phyloP scores from a whole-genome alignment of 495 filamentous ascomycete species.

The Penicillium macrosclerotiorum region DNA sequence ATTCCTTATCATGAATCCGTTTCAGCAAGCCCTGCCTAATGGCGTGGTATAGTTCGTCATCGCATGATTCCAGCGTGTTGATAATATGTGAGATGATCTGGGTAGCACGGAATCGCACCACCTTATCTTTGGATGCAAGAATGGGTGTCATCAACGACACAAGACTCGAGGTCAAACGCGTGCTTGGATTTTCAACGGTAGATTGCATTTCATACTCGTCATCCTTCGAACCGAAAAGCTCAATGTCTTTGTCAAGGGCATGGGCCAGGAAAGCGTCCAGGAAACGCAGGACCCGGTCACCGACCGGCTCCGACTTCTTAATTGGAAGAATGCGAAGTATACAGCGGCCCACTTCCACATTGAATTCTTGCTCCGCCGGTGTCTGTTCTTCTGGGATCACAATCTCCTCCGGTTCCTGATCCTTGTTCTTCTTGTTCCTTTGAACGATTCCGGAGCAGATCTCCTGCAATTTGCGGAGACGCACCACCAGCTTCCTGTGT shows the following conservation, averaged over 20 bases:
- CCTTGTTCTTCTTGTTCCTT: conserved; percentile 43
- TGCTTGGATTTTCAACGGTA: conserved; percentile 76
- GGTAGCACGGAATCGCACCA: conserved; percentile 82
- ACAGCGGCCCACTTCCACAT: conserved; percentile 77
- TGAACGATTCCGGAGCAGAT: conserved; percentile 75
- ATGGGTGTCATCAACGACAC: conserved; percentile 67
- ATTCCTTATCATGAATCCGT: conserved; percentile 88
- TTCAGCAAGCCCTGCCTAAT: conserved; percentile 73
- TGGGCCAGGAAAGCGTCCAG: conserved; percentile 79
- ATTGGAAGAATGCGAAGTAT: conserved; percentile 77
- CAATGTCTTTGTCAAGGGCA: conserved; percentile 72
- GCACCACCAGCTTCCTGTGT: conserved; percentile 85
- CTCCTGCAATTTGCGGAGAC: conserved; percentile 83
- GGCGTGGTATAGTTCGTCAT: conserved; percentile 83
- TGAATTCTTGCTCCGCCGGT: conserved; percentile 82
- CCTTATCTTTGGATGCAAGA: conserved; percentile 81
- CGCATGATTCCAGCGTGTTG: conserved; percentile 86
- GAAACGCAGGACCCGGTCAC: conserved; percentile 82
- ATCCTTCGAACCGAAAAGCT: conserved; percentile 40
- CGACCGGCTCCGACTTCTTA: conserved; percentile 88
- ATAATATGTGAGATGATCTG: conserved; percentile 86
- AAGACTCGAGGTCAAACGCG: conserved; percentile 71
- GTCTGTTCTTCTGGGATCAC: conserved; percentile 51
- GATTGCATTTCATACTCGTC: conserved; percentile 50
- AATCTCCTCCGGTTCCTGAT: conserved; percentile 33